Evolutionary conservation across 164 flowering plant genomes (phyloP).

Genomic region (Malania oleifera): DNA sequence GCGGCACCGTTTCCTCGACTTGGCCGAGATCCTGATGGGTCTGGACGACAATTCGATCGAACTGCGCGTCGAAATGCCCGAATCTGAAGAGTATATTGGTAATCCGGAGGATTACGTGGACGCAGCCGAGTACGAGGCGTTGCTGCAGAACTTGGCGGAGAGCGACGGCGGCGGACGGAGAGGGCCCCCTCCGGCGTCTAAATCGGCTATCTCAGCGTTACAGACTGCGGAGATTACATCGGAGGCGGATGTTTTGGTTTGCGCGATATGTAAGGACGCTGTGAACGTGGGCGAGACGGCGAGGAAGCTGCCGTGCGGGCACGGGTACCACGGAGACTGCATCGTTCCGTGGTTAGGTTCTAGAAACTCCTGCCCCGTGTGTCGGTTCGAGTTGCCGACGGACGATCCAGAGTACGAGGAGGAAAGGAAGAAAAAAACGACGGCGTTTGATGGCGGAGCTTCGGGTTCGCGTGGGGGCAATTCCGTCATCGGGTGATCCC

Average conservation of each 20-base stretch:
- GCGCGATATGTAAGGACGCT: constrained; percentile 72
- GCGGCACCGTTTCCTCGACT: constrained; percentile 53
- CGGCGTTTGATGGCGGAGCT: constrained; percentile 19
- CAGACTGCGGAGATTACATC: constrained; percentile 30
- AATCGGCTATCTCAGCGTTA: constrained; percentile 39
- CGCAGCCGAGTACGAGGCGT: constrained; percentile 67
- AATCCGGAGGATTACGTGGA: constrained; percentile 82
- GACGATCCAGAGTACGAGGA: constrained; percentile 81
- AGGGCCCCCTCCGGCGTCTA: constrained; percentile 84
- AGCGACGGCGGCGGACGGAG: constrained; percentile 48
- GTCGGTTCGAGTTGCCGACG: constrained; percentile 76
- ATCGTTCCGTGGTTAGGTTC: constrained; percentile 71
- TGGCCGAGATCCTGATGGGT: constrained; percentile 75
- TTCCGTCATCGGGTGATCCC: neutral
- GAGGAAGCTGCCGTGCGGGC: constrained; percentile 74
- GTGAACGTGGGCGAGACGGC: constrained; percentile 44
- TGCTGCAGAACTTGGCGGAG: constrained; percentile 74
- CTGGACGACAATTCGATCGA: constrained; percentile 68
- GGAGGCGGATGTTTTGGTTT: constrained; percentile 35
- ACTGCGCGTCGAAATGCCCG: constrained; percentile 50
- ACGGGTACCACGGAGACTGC: constrained; percentile 77
- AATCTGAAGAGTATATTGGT: constrained; percentile 51
- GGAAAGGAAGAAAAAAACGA: constrained; percentile 43
- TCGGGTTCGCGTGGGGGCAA: constrained; percentile 23
- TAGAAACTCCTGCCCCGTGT: constrained; percentile 78